A percentile compares a stretch with the other conserved stretches of the same genome.
Conservation (phyloP, 345 rosid genomes). For the Salix udensis region DNA sequence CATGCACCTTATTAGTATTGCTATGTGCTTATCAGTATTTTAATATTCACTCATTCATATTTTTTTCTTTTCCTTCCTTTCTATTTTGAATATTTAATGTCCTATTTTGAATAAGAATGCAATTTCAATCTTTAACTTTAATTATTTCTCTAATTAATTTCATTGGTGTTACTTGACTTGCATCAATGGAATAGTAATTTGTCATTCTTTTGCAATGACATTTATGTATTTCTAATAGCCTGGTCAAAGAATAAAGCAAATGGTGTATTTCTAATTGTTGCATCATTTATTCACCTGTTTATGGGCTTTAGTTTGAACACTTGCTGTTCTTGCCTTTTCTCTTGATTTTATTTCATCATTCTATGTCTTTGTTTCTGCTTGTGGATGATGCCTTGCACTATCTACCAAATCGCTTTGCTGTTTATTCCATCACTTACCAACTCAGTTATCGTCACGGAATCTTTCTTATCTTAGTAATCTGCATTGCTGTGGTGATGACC, state of each 20-base stretch:
- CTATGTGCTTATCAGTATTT: neutral
- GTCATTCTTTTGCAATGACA: no score
- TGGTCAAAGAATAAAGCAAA: no score
- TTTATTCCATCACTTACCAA: neutral
- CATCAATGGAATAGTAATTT: no score
- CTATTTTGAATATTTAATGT: no score
- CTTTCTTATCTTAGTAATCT: neutral
- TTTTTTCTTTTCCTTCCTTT: neutral
- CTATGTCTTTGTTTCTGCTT: neutral
- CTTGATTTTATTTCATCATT: neutral
- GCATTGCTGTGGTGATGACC: neutral
- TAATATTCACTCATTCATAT: no score
- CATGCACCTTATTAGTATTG: no score
- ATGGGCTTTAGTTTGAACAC: neutral
- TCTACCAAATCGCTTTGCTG: neutral
- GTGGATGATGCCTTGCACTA: neutral
- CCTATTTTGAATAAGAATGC: no score
- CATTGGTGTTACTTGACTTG: no score
- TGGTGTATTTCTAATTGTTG: no score
- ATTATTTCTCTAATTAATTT: no score
- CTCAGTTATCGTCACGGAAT: neutral
- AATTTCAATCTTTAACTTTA: no score
- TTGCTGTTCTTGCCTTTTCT: neutral
- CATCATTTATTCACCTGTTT: neutral
- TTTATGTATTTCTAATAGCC: no score